Base-by-base conservation (phyloP, 768 basidiomycete genomes). In the Leccinum subtestaceum region DNA sequence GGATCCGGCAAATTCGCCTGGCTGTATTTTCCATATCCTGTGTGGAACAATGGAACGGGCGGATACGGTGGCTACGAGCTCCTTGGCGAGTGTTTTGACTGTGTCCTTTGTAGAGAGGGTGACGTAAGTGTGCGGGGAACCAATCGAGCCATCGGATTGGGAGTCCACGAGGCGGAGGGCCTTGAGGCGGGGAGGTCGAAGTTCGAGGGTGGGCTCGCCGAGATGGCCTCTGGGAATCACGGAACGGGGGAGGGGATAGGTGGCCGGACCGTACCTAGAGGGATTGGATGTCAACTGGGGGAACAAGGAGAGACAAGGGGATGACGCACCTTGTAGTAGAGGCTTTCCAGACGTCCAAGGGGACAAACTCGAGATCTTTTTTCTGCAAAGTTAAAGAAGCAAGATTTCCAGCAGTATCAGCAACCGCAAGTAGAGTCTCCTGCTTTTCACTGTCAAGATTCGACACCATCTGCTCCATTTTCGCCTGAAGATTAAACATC, bases 261-360 rank as follows among this genome's bases (percentile, higher is more conserved):
- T 70, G 4, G 86, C 75, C 45, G 76, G 64, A 9, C 93, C 93
- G 70, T 93, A 94, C 89, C 92, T 95, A 63, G 23, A 32, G 10
- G n/a, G n/a, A 25, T 4, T 52, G 10, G 46, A 29, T 32, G 56
- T 64, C 23, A 58, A 29, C 12, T 43, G 27, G 8, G 38, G 58
- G 27, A 7, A 55, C 29, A 53, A 36, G 46, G 52, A 4, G 31
- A 31, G 12, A 12, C 27, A 53, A 6, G 60, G 17, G 7, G 52
- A 63, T 21, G 56, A 57, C 61, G 51, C 2, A 71, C 95, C 93
- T 94, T 53, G 78, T 62, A 8, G 78, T 72, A 40, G 97, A 80
- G 19, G 80, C 76, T 21, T 77, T 67, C 95, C 93, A 96, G 21
- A 84, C 86, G 25, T 80, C 78, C 58, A 79, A 76, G 2, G 93